These are phyloP conservation scores for Colletotrichum horii DNA, from an alignment of 2,329 filamentous ascomycete species.

Conservation along the genomic window DNA sequence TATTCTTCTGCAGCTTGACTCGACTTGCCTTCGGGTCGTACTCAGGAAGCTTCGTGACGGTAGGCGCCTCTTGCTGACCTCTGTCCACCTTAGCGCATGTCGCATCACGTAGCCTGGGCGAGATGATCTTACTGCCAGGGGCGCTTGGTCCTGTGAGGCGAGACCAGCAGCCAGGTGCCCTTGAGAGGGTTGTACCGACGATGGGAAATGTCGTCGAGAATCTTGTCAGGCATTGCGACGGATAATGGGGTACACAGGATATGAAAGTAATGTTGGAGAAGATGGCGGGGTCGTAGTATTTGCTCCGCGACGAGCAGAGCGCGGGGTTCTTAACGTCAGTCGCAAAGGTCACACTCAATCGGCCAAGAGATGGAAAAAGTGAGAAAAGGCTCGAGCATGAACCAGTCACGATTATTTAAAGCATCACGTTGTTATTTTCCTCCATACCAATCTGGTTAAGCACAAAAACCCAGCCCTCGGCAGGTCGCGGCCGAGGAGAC, in stretches of 20 bases:
- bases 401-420: background rate
- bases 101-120: background rate
- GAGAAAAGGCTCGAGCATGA: background rate
- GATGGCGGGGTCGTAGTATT: constrained; percentile 8
- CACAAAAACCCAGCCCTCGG: background rate
- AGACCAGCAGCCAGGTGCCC: constrained; percentile 91
- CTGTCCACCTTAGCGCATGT: constrained; percentile 43
- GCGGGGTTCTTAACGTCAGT: background rate
- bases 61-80: constrained; percentile 77
- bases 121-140: constrained; percentile 85
- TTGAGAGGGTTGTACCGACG: constrained; percentile 91
- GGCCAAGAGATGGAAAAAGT: background rate
- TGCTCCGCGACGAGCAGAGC: background rate
- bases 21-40: constrained; percentile 75
- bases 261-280: background rate
- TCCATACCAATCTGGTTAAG: background rate
- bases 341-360: background rate
- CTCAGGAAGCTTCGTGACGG: constrained; percentile 72
- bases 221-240: constrained; percentile 69
- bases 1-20: background rate
- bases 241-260: background rate
- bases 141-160: constrained; percentile 93
- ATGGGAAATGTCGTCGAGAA: constrained; percentile 96
- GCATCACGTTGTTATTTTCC: background rate
- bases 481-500: constrained; percentile 4